phyloP scores from a whole-genome alignment of 2,329 filamentous ascomycete species.

The Colletotrichum sidae region DNA sequence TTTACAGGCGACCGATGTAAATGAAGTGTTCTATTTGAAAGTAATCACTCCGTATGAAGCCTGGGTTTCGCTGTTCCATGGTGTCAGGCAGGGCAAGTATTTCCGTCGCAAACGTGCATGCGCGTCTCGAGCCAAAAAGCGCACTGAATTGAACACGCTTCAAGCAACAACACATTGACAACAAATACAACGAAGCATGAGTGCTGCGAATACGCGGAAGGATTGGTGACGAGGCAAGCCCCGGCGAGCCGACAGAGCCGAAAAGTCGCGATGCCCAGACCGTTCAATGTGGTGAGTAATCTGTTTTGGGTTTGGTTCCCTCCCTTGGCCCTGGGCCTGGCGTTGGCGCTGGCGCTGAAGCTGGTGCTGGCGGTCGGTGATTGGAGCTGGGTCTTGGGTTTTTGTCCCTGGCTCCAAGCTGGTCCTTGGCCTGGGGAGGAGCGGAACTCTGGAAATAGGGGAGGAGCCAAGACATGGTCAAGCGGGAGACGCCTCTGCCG shows the following conservation, averaged over 20 bases:
- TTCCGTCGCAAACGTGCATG: too few species aligned
- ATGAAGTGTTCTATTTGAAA: too few species aligned
- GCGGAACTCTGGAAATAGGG: slow-evolving; percentile 33
- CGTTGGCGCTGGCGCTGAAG: too few species aligned
- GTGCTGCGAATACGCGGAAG: too few species aligned
- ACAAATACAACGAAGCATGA: too few species aligned
- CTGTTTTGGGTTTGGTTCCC: slow-evolving; percentile 23
- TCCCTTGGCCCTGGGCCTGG: slow-evolving; percentile 31
- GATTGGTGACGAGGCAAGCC: neutral
- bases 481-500: neutral
- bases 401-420: neutral
- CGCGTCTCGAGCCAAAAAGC: too few species aligned
- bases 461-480: slow-evolving; percentile 9
- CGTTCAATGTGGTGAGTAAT: neutral
- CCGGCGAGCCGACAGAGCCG: slow-evolving; percentile 21
- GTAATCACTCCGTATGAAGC: too few species aligned
- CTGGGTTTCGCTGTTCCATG: too few species aligned
- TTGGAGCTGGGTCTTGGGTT: slow-evolving; percentile 4
- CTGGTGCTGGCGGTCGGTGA: neutral
- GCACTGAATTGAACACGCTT: too few species aligned
- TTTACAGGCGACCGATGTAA: too few species aligned
- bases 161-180: neutral
- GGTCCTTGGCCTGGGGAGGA: slow-evolving; percentile 16
- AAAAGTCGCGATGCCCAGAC: slow-evolving; percentile 24
- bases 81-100: too few species aligned